Base-by-base conservation (phyloP, 352 stramenopile genomes). In the Globisporangium nunn region DNA sequence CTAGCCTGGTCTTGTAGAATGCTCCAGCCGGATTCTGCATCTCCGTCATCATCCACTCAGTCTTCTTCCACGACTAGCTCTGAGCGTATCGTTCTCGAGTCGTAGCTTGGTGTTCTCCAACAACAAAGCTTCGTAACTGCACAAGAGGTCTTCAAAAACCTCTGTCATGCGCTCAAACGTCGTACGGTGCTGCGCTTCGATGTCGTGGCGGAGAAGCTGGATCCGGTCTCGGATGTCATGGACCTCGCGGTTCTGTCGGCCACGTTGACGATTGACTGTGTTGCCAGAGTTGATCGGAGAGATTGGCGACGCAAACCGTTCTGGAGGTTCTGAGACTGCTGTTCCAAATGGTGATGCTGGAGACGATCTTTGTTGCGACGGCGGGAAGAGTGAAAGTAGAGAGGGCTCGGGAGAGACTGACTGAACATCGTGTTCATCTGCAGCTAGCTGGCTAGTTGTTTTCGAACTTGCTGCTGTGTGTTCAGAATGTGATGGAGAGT, bases 11-110 rank as follows among this genome's bases (percentile, higher is more conserved):
- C 33, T 37, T 37, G 33, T 8, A 37, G 33, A 8, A 8, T 37
- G 33, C 33, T 37, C 33, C 33, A 37, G 1, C 33, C 23, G 23
- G 23, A 8, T 8, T 37, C 33, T 5, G 33, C 1, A 8, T 37
- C 4, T 37, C 33, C 8, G 0, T 37, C 33, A 37, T 8, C 33
- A 8, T 5, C 41, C 12, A 47, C 41, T 5, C n/a, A 15, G 6
- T 29, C 43, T 18, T 30, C 17, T 6, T 8, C 44, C 18, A 31
- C 44, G 2, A 49, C 6, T 33, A 50, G 45, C 45, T 33, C 11
- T 73, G 18, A 81, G 55, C 52, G 64, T 65, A 49, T 81, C 72
- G 45, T 78, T 81, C 37, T 78, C 72, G 14, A 62, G 41, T 0
- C 70, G 67, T 18, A 81, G 52, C 14, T 58, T 60, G 10, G 30